Evolutionary conservation across 2,329 filamentous ascomycete species (phyloP).

Genomic region (Talaromyces islandicus): DNA sequence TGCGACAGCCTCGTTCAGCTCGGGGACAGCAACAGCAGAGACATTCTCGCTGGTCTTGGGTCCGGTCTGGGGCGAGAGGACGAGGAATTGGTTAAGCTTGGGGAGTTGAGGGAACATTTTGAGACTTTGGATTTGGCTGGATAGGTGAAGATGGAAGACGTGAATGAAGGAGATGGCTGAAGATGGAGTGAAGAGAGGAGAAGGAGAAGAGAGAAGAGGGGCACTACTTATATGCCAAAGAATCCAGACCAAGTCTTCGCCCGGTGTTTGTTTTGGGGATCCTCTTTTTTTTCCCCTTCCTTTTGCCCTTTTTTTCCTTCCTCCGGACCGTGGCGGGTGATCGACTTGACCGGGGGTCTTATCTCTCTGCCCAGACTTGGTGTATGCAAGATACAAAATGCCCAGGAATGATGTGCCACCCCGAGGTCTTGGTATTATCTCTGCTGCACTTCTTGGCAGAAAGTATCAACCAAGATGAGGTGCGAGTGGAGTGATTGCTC

Average conservation of each 20-base stretch:
- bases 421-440: not conserved
- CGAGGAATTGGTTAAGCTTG: conserved; percentile 11
- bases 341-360: not conserved
- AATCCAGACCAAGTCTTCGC: not conserved
- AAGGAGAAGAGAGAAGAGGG: not conserved
- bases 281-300: not conserved
- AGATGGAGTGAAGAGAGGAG: not conserved
- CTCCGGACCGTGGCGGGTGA: not conserved
- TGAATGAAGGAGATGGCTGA: not conserved
- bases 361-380: not conserved
- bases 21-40: not conserved
- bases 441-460: not conserved
- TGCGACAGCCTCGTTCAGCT: not conserved
- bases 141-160: not conserved
- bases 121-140: not conserved
- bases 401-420: not conserved
- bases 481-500: not conserved
- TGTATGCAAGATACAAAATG: not conserved
- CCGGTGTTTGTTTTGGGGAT: not conserved
- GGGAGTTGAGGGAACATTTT: conserved; percentile 9
- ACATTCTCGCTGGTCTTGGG: not conserved
- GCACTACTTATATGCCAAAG: not conserved
- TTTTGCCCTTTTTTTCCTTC: not conserved
- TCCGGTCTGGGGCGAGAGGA: conserved; percentile 6
- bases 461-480: not conserved